Percentiles rank a stretch among this genome's conserved stretches.
Conservation (phyloP, 768 basidiomycete genomes). For the Filobasidium wieringae region DNA sequence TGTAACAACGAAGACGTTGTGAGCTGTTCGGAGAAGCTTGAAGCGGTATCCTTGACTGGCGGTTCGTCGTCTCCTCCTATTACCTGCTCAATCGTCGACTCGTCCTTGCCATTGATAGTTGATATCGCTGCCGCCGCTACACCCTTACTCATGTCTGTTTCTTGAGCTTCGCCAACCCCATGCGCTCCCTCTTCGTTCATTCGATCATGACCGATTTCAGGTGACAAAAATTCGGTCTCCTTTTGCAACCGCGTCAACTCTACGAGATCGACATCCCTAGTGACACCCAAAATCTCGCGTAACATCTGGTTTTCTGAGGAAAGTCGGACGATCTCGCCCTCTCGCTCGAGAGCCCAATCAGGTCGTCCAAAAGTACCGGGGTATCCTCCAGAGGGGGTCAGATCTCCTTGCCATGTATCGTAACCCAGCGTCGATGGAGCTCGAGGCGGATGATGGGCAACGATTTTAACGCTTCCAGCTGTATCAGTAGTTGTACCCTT, state of each 20-base stretch:
- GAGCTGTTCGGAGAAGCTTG: too few relatives aligned
- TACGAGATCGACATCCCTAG: background rate
- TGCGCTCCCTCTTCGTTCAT: background rate
- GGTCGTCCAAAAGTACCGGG: slow-evolving; percentile 38
- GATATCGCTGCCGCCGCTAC: too few relatives aligned
- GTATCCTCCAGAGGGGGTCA: slow-evolving; percentile 34
- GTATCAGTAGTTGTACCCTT: too few relatives aligned
- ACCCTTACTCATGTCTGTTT: too few relatives aligned
- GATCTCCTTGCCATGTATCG: slow-evolving; percentile 21
- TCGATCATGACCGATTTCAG: too few relatives aligned
- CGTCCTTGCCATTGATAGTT: too few relatives aligned
- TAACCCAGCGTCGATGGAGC: background rate
- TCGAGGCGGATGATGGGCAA: slow-evolving; percentile 11
- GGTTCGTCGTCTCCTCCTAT: too few relatives aligned
- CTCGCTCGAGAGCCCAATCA: slow-evolving; percentile 83
- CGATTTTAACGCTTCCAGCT: background rate
- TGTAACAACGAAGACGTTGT: too few relatives aligned
- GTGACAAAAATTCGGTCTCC: too few relatives aligned
- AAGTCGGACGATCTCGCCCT: slow-evolving; percentile 70
- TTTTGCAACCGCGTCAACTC: too few relatives aligned
- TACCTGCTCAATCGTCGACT: too few relatives aligned
- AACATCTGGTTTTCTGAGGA: slow-evolving; percentile 72
- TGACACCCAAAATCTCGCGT: slow-evolving; percentile 60
- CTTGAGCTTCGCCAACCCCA: background rate
- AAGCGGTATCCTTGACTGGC: too few relatives aligned